Conservation (phyloP, 2,329 filamentous ascomycete species). For the Myrmaecium sp. region DNA sequence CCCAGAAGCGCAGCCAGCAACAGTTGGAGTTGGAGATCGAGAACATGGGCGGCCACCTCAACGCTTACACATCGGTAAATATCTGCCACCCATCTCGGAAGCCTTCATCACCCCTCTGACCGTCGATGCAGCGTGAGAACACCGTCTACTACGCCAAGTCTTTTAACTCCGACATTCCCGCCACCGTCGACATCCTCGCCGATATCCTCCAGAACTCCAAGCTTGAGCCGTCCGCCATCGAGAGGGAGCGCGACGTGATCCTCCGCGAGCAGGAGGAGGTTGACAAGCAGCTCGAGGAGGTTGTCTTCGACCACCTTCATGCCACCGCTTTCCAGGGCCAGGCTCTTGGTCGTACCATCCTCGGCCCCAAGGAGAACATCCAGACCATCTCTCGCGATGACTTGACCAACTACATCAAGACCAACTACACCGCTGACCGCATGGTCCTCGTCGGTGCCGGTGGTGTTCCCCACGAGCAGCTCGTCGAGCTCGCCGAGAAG, state of each 20-base stretch:
- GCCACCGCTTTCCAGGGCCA: conserved; percentile 95
- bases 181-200: conserved; percentile 93
- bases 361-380: conserved; percentile 97
- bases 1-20: conserved; percentile 82
- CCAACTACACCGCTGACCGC: conserved; percentile 97
- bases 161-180: conserved; percentile 93
- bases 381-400: conserved; percentile 85
- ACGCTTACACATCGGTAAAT: conserved; percentile 95
- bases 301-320: conserved; percentile 97
- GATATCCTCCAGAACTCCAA: conserved; percentile 99
- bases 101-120: conserved; percentile 4
- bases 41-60: conserved; percentile 98
- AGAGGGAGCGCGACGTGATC: conserved; percentile 97
- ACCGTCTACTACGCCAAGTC: conserved; percentile 99
- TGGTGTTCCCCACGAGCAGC: conserved; percentile 81
- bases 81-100: conserved; percentile 2
- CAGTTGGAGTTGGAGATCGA: conserved; percentile 99
- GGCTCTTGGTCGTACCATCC: conserved; percentile 90
- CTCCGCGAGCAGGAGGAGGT: conserved; percentile 98
- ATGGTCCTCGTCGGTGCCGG: conserved; percentile 97
- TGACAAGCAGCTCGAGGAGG: conserved; percentile 98
- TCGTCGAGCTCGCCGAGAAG: conserved; percentile 93
- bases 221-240: conserved; percentile 80
- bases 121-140: conserved; percentile 59
- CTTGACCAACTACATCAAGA: conserved; percentile 92